Base-by-base conservation (phyloP, 495 filamentous ascomycete genomes). In the Tuber magnatum region DNA sequence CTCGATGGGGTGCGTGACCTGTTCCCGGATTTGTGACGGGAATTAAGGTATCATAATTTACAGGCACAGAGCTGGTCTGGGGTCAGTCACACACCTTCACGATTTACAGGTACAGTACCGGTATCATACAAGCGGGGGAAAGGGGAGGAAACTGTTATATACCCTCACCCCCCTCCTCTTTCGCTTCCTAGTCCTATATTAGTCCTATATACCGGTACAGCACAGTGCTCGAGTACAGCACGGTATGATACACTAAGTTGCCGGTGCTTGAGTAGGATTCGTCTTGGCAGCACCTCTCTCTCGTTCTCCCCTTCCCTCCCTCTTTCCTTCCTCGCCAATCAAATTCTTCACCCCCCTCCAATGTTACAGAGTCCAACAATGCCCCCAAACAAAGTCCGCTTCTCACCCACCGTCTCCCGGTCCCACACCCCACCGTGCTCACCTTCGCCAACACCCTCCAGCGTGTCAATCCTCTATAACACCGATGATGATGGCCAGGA, bases 351-450 rank as follows among this genome's bases (percentile, higher is more conserved):
- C 32, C 28, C 51, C 56, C 28, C 32, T 65, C 51, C n/a, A 65
- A 20, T 65, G 35, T 35, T 2, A 18, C 56, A 35, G 35, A 32
- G 28, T 35, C 16, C 28, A 35, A 35, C 56, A 35, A 65, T 65
- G 56, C 56, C 56, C 28, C 56, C 56, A 35, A 70, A 46, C 38
- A 76, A 77, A n/a, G 77, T 79, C 22, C 77, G 76, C n/a, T 78
- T 79, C 72, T 79, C 77, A 22, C 76, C 77, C 22, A 76, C 77
- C 43, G 76, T 79, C 65, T 79, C 76, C 16, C 77, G 77, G 14
- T 75, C 76, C 3, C 77, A 78, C 76, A 2, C 76, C 76, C n/a
- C 72, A 71, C 69, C 56, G 69, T 56, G 72, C 75, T 76, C 69
- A 14, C 51, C 24, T 43, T 18, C 56, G 65, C 14, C 68, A 71